These are phyloP conservation scores for Macadamia tetraphylla DNA, from an alignment of 164 flowering plant species.

Conservation along the genomic window DNA sequence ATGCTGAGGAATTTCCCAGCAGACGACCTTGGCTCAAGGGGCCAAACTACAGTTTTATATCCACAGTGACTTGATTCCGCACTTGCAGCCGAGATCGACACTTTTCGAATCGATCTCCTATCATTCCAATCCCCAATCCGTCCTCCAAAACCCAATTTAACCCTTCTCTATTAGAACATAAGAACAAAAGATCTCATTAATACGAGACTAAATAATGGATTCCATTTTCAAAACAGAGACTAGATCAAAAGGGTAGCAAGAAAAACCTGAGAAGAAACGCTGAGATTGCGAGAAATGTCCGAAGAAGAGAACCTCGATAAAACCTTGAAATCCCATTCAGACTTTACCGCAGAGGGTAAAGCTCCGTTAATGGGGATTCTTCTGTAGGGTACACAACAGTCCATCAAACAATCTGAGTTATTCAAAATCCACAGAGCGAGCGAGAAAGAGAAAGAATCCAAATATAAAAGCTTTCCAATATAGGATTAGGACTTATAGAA, in stretches of 20 bases:
- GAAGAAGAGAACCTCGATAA: not conserved
- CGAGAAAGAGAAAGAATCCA: too few relatives aligned
- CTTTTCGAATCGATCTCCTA: not conserved
- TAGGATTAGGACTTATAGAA: too few relatives aligned
- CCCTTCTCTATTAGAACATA: conserved; percentile 5
- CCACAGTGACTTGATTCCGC: conserved; percentile 47
- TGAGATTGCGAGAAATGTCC: too few relatives aligned
- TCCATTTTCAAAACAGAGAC: too few relatives aligned
- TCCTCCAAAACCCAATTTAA: conserved; percentile 5
- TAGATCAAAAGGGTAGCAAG: too few relatives aligned
- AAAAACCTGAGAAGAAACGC: too few relatives aligned
- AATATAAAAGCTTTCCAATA: too few relatives aligned
- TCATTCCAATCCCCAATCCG: not conserved
- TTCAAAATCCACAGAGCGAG: too few relatives aligned
- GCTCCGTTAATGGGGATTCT: conserved; percentile 15
- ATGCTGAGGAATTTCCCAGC: conserved; percentile 49
- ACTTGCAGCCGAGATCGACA: conserved; percentile 23
- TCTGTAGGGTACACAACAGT: conserved; percentile 30
- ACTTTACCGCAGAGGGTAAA: conserved; percentile 19
- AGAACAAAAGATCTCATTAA: not conserved
- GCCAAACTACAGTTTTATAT: conserved; percentile 39
- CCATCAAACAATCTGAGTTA: conserved; percentile 30
- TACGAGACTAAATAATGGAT: too few relatives aligned
- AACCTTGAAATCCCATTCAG: conserved; percentile 6
- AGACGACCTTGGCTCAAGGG: conserved; percentile 53